Evolutionary conservation across 768 basidiomycete genomes (phyloP).

Genomic region (Russula sp.): DNA sequence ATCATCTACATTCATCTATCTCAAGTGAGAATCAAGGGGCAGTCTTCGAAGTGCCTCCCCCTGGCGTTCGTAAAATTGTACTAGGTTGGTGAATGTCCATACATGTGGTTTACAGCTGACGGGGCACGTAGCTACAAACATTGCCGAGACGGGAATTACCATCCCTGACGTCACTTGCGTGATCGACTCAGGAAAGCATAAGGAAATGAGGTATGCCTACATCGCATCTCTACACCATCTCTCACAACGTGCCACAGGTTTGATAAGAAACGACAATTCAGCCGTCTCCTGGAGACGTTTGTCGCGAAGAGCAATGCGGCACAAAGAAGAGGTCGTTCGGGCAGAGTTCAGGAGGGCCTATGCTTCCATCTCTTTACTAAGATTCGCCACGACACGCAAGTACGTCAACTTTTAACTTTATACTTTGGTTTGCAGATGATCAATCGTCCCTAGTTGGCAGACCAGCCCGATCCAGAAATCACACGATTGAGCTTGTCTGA

Average conservation of each 20-base stretch:
- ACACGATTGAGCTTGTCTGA: slow-evolving; percentile 89
- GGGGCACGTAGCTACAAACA: slow-evolving; percentile 64
- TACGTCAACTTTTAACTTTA: slow-evolving; percentile 26
- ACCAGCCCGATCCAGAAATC: slow-evolving; percentile 93
- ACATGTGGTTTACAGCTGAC: background rate
- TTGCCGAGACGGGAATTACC: slow-evolving; percentile 96
- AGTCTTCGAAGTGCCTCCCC: slow-evolving; percentile 84
- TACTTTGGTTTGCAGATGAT: slow-evolving; percentile 1
- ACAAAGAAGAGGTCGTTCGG: slow-evolving; percentile 85
- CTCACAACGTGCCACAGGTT: slow-evolving; percentile 45
- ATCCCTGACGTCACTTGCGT: slow-evolving; percentile 98
- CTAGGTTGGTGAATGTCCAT: slow-evolving; percentile 52
- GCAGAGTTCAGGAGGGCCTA: slow-evolving; percentile 82
- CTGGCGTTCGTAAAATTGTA: slow-evolving; percentile 85
- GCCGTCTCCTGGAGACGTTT: slow-evolving; percentile 85
- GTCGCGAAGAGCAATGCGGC: slow-evolving; percentile 88
- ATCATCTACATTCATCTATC: slow-evolving; percentile 88
- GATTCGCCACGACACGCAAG: slow-evolving; percentile 74
- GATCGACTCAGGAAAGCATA: slow-evolving; percentile 89
- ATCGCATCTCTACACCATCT: slow-evolving; percentile 5
- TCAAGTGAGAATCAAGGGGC: slow-evolving; percentile 87
- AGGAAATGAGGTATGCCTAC: slow-evolving; percentile 72
- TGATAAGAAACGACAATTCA: slow-evolving; percentile 95
- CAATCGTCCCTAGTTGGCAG: slow-evolving; percentile 59
- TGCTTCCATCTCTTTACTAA: slow-evolving; percentile 97